Conservation (phyloP, 352 stramenopile genomes). For the Pythium guiyangense region DNA sequence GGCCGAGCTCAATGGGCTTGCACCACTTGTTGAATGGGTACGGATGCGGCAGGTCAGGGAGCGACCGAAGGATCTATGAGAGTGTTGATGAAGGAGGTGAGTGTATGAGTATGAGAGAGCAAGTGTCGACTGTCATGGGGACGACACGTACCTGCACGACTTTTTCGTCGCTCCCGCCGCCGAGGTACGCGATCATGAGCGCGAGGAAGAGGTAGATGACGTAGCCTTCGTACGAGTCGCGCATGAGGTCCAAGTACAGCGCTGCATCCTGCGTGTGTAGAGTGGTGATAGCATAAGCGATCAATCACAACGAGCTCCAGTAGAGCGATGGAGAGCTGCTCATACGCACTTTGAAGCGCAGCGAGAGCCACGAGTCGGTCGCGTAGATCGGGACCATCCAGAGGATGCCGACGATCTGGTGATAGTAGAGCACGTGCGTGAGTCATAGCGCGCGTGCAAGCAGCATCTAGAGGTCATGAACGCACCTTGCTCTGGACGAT, state of each 20-base stretch:
- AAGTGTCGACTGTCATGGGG: constrained; percentile 3
- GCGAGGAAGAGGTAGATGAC: constrained; percentile 97
- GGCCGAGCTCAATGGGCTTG: constrained; percentile 71
- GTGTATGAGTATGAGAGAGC: constrained; percentile 11
- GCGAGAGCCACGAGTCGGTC: constrained; percentile 95
- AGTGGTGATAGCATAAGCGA: background rate
- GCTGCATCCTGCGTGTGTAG: constrained; percentile 42
- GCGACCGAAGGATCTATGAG: constrained; percentile 33
- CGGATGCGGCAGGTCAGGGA: constrained; percentile 70
- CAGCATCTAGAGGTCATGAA: background rate
- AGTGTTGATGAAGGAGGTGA: background rate
- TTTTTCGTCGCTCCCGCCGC: constrained; percentile 86
- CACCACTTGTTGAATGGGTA: constrained; percentile 70
- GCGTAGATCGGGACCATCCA: constrained; percentile 99
- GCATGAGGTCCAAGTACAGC: constrained; percentile 91
- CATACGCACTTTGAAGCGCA: constrained; percentile 90
- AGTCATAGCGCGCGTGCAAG: background rate
- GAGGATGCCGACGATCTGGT: constrained; percentile 95
- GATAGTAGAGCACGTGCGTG: constrained; percentile 10
- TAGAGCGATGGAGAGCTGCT: background rate
- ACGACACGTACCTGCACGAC: constrained; percentile 46
- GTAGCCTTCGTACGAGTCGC: constrained; percentile 98
- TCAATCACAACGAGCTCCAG: background rate
- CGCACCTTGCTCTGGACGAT: constrained; percentile 93
- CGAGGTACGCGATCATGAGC: constrained; percentile 95